Conservation (phyloP, 495 filamentous ascomycete genomes). For the Talaromyces trachyspermus region DNA sequence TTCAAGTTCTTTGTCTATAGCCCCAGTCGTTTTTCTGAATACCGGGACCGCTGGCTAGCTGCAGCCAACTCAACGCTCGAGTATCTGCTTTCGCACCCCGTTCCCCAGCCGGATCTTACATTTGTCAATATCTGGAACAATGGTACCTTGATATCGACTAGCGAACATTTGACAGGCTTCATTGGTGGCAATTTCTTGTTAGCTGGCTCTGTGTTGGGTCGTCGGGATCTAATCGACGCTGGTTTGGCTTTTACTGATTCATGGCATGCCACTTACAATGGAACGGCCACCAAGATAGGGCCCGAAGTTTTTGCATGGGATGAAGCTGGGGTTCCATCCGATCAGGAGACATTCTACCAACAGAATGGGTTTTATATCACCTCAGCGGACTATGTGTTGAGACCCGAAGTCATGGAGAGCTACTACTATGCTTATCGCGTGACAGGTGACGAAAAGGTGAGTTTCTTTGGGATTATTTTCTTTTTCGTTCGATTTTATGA, state of each 20-base stretch:
- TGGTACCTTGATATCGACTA: slow-evolving; percentile 40
- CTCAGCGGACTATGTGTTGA: slow-evolving; percentile 55
- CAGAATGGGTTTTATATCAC: slow-evolving; percentile 67
- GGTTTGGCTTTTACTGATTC: slow-evolving; percentile 66
- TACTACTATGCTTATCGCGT: slow-evolving; percentile 83
- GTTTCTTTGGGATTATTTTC: no score
- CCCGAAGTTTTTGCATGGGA: slow-evolving; percentile 76
- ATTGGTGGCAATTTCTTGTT: slow-evolving; percentile 82
- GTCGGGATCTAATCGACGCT: slow-evolving; percentile 61
- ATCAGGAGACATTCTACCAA: slow-evolving; percentile 52
- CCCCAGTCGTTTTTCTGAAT: slow-evolving; percentile 50
- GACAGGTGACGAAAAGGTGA: slow-evolving; percentile 53
- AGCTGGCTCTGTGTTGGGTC: slow-evolving; percentile 62
- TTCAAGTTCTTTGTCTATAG: slow-evolving; percentile 93
- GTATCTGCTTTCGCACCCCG: slow-evolving; percentile 66
- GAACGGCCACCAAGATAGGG: slow-evolving; percentile 65
- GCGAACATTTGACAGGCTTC: slow-evolving; percentile 74
- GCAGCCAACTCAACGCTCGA: slow-evolving; percentile 73
- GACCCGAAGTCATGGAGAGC: slow-evolving; percentile 82
- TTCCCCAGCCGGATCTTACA: slow-evolving; percentile 61
- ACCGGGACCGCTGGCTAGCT: slow-evolving; percentile 66
- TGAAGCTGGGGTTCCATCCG: slow-evolving; percentile 32
- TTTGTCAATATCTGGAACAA: slow-evolving; percentile 61
- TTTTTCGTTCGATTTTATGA: no score
- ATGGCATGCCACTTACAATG: slow-evolving; percentile 67